These are phyloP conservation scores for Paulownia fortunei DNA, from an alignment of 257 asterid genomes.

Conservation along the genomic window DNA sequence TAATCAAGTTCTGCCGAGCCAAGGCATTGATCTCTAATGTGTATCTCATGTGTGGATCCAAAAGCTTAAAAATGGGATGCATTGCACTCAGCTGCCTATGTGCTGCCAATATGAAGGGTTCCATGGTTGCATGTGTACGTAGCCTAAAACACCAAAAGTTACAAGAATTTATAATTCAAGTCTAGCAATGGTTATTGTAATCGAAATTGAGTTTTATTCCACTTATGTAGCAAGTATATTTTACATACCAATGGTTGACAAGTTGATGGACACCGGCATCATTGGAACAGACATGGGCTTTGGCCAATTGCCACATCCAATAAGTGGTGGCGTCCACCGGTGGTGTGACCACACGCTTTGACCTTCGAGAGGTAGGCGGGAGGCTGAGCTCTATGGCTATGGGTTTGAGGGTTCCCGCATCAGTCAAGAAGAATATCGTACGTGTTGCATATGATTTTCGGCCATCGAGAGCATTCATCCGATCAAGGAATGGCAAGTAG, in stretches of 20 bases:
- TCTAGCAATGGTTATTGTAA: not conserved
- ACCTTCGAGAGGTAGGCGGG: conserved; percentile 54
- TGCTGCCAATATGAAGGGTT: conserved; percentile 92
- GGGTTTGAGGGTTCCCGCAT: conserved; percentile 81
- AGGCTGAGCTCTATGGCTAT: conserved; percentile 90
- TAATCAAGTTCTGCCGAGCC: conserved; percentile 85
- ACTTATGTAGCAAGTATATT: too few species aligned
- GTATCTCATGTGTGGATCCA: conserved; percentile 99
- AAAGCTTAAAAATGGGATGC: conserved; percentile 92
- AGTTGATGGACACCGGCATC: conserved; percentile 99
- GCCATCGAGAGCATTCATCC: conserved; percentile 86
- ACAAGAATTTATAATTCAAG: not conserved
- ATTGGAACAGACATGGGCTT: conserved; percentile 91
- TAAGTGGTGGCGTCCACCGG: conserved; percentile 74
- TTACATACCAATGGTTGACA: conserved; percentile 91
- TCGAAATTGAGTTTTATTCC: not conserved
- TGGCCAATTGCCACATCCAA: conserved; percentile 94
- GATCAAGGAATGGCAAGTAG: conserved; percentile 81
- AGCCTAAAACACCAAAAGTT: conserved; percentile 52
- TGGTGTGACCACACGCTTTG: conserved; percentile 78
- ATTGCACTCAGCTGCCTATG: conserved; percentile 94
- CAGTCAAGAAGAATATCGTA: conserved; percentile 73
- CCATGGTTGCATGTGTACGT: conserved; percentile 87
- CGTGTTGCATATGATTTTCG: conserved; percentile 92
- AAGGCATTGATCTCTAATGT: conserved; percentile 87